Percentiles rank a stretch among this genome's conserved stretches.
phyloP scores from a whole-genome alignment of 345 rosid genomes.

The sweet orange (Citrus sinensis) region DVS_A1.0 CM039163.1:10576501-10577000 shows the following conservation, averaged over 20 bases:
- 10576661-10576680: too few relatives aligned
- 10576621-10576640: too few relatives aligned
- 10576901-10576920: constrained; percentile 13
- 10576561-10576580: too few relatives aligned
- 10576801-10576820: constrained; percentile 18
- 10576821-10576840: neutral
- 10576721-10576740: neutral
- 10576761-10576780: neutral
- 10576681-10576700: too few relatives aligned
- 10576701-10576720: neutral
- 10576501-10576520: too few relatives aligned
- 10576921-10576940: neutral
- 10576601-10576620: too few relatives aligned
- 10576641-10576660: too few relatives aligned
- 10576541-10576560: too few relatives aligned
- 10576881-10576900: constrained; percentile 20
- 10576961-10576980: neutral
- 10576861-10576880: constrained; percentile 21
- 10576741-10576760: too few relatives aligned
- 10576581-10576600: too few relatives aligned
- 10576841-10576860: constrained; percentile 10
- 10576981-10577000: neutral
- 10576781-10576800: neutral
- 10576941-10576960: constrained; percentile 14
- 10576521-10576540: too few relatives aligned